Evolutionary conservation across 345 rosid species (phyloP).

Genomic region (Combretum micranthum): DNA sequence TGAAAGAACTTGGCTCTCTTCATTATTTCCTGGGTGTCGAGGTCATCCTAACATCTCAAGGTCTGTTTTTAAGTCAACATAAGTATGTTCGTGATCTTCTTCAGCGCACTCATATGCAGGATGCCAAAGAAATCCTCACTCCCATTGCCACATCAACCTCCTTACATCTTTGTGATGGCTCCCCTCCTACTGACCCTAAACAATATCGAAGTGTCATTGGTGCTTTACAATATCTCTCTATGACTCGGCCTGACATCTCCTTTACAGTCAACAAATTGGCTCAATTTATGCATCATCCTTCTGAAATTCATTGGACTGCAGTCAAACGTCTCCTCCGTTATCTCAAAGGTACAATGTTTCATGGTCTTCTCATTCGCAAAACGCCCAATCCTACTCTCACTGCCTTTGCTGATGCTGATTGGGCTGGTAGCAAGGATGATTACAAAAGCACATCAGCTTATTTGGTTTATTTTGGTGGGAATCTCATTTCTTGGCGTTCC

Average conservation of each 20-base stretch:
- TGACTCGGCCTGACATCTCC: background rate
- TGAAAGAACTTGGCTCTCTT: conserved; percentile 1
- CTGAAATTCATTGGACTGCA: background rate
- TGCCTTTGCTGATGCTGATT: too few species aligned
- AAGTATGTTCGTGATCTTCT: background rate
- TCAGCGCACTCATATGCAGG: background rate
- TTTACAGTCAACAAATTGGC: background rate
- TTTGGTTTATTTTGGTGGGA: too few species aligned
- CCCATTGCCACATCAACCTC: background rate
- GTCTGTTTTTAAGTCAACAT: background rate
- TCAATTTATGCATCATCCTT: background rate
- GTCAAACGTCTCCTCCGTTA: background rate
- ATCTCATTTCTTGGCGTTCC: too few species aligned
- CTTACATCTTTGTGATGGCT: too few species aligned
- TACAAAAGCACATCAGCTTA: too few species aligned
- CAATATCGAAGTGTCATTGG: too few species aligned
- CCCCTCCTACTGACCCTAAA: rapidly evolving
- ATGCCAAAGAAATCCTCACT: background rate
- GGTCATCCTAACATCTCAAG: rapidly evolving
- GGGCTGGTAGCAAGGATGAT: too few species aligned
- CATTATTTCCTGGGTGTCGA: conserved; percentile 6
- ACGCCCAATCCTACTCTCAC: too few species aligned
- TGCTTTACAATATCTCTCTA: background rate
- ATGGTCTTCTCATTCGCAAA: background rate
- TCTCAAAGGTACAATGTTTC: background rate